phyloP scores from a whole-genome alignment of 2,329 filamentous ascomycete genomes.

The Alternaria sp. region DNA sequence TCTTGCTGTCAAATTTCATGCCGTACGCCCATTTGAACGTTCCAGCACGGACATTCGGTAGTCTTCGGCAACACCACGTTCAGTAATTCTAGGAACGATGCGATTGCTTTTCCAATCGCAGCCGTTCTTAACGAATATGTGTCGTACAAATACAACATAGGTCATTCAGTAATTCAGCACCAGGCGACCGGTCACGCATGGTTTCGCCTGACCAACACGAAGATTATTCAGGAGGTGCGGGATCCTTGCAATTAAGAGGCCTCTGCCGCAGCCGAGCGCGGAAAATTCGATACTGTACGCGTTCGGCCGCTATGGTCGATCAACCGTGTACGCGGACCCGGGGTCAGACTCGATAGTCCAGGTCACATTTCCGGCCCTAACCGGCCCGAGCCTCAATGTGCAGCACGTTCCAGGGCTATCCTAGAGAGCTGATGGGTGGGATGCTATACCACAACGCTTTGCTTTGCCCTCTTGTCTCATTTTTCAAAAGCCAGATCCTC shows the following conservation, averaged over 20 bases:
- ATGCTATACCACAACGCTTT: conserved; percentile 16
- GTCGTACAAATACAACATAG: conserved; percentile 37
- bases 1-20: conserved; percentile 35
- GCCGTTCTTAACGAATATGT: conserved; percentile 18
- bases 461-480: conserved; percentile 9
- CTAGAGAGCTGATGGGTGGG: conserved; percentile 8
- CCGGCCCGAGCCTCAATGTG: conserved; percentile 38
- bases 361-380: conserved; percentile 34
- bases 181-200: conserved; percentile 12
- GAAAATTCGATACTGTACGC: conserved; percentile 24
- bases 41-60: conserved; percentile 40
- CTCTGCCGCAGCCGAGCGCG: conserved; percentile 23
- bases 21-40: conserved; percentile 37
- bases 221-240: conserved; percentile 14
- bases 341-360: conserved; percentile 23
- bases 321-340: conserved; percentile 30
- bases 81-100: conserved; percentile 21
- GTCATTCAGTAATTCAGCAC: conserved; percentile 10
- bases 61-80: conserved; percentile 29
- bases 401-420: conserved; percentile 27
- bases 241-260: conserved; percentile 16
- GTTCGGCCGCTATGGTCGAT: conserved; percentile 35
- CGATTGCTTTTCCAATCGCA: conserved; percentile 32
- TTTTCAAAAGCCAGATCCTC: neutral
- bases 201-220: conserved; percentile 17